Evolutionary conservation across 257 asterid species (phyloP).

Genomic region (Prunella vulgaris): DNA sequence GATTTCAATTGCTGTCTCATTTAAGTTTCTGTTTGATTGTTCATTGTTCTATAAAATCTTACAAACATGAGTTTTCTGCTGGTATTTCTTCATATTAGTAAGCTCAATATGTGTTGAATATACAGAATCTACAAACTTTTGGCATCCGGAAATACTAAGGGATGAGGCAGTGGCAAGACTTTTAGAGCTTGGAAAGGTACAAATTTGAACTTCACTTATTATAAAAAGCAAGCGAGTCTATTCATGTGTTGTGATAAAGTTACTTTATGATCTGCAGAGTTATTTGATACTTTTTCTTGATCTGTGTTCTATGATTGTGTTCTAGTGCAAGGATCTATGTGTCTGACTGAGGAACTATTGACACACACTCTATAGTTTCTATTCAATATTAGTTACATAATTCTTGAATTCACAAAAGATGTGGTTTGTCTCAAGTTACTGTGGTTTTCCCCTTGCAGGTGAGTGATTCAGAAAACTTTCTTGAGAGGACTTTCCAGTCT

Average conservation of each 20-base stretch:
- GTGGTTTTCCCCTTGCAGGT: constrained; percentile 46
- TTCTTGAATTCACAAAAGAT: not conserved
- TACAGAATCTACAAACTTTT: constrained; percentile 28
- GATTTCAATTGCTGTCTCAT: not conserved
- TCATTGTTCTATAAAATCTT: not conserved
- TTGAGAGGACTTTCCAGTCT: constrained; percentile 93
- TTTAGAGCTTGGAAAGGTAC: constrained; percentile 79
- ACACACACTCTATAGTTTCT: not conserved
- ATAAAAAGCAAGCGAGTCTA: not conserved
- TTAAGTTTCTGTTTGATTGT: not conserved
- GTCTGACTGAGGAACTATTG: not conserved
- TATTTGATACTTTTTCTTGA: not conserved
- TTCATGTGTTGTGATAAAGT: constrained; percentile 2
- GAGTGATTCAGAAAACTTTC: constrained; percentile 81
- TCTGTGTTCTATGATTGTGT: not conserved
- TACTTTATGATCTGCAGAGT: not conserved
- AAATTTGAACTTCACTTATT: not conserved
- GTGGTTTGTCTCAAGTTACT: not conserved
- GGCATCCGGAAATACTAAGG: constrained; percentile 56
- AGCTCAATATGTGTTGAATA: constrained; percentile 34
- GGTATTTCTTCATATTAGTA: not conserved
- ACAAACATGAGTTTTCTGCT: not conserved
- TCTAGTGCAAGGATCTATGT: not conserved
- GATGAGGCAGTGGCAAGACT: constrained; percentile 84
- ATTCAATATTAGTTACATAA: not conserved